These are phyloP conservation scores for Candida hispaniensis DNA, from an alignment of 805 yeast genomes.

Conservation along the genomic window DNA sequence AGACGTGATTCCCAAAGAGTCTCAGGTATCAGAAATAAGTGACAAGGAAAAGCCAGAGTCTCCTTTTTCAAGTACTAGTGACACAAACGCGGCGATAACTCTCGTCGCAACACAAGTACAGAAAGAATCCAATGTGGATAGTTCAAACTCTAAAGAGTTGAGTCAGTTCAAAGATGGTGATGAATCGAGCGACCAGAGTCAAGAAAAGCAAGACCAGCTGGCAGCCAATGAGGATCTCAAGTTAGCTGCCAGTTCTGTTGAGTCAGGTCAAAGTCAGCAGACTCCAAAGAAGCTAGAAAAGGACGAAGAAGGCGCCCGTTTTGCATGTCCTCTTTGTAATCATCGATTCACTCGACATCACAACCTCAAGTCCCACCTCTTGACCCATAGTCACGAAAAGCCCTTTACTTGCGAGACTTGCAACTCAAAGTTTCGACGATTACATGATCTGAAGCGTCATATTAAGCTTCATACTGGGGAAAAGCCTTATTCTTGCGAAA, in stretches of 20 bases:
- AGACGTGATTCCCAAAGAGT: constrained; percentile 7
- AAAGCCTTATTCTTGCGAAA: constrained; percentile 50
- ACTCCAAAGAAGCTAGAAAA: constrained; percentile 22
- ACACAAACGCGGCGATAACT: background rate
- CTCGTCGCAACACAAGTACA: background rate
- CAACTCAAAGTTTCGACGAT: constrained; percentile 51
- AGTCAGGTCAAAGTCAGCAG: background rate
- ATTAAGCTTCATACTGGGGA: constrained; percentile 67
- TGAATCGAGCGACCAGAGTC: background rate
- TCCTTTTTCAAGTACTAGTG: constrained; percentile 1
- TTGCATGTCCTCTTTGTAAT: constrained; percentile 47
- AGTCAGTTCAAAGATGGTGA: too few relatives aligned
- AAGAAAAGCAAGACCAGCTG: background rate
- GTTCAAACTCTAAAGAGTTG: background rate
- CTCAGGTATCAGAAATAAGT: constrained; percentile 4
- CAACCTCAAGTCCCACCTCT: constrained; percentile 59
- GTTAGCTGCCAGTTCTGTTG: background rate
- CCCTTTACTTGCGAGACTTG: constrained; percentile 58
- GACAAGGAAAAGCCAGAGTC: constrained; percentile 4
- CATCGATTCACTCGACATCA: constrained; percentile 63
- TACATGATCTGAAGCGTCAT: constrained; percentile 70
- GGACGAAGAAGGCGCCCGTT: constrained; percentile 22
- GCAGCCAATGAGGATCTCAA: background rate
- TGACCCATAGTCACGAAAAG: constrained; percentile 54
- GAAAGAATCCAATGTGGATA: background rate